Evolutionary conservation across 192 early-diverging fungal genomes (phyloP), one percentile per base, ranked within the genome.

Genomic region (Umbelopsis sp.): DNA sequence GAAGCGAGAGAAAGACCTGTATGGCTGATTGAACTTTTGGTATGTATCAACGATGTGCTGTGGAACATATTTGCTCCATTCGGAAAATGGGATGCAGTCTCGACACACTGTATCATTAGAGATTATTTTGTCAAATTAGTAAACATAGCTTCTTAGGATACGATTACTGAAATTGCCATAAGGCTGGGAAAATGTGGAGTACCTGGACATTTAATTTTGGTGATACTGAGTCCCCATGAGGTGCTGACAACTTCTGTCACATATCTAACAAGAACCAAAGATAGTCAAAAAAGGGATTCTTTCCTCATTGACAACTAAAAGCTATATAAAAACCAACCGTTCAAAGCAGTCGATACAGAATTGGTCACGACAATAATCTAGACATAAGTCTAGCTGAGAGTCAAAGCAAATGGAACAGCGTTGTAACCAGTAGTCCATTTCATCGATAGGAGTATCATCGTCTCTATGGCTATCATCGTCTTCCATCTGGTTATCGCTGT

Each of bases 401-500:
- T 87, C 84, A 78, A 87, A 87, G 71, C 86, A 87, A 64, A 87
- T 87, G 27, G 84, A 85, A 33, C 86, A 87, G 13, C 84, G 67
- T 46, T 85, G 82, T 9, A 85, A 61, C 79, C 81, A 87, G 64
- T 75, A 82, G 64, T 87, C 86, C 64, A 87, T 80, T 12, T 82
- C 85, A 46, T 80, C 61, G 33, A 61, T 30, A 16, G 55, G 25
- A 25, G 55, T 35, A 16, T 61, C 55, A 35, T 61, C 55, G 25
- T 61, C 55, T 61, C 55, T 25, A 25, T 61, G 55, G 15, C 55
- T 61, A 33, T 61, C 55, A 18, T 22, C 33, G 27, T 61, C 55
- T 1, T 61, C 55, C 55, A 61, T 61, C 33, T 61, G 55, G 33
- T 61, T 61, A 61, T 61, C 55, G 55, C 55, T 61, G 18, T 61